Evolutionary conservation across 2,329 filamentous ascomycete species (phyloP).

Genomic region (Cordyceps tenuipes): DNA sequence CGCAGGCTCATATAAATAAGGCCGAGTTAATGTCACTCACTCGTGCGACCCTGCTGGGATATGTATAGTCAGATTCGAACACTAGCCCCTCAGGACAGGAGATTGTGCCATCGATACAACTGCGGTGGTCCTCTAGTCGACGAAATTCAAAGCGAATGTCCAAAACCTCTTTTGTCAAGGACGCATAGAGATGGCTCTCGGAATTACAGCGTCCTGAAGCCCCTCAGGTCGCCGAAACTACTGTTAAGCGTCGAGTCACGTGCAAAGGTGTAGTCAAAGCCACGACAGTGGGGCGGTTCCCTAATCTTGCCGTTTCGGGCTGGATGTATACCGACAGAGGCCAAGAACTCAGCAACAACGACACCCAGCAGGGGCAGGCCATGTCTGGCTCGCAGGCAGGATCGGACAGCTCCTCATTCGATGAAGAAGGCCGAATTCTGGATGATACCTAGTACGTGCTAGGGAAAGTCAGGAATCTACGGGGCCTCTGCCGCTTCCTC

Average conservation of each 20-base stretch:
- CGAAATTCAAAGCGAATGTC: neutral
- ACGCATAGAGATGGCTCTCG: neutral
- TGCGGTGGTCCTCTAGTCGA: neutral
- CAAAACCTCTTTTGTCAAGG: neutral
- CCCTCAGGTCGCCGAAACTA: constrained; percentile 13
- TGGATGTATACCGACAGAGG: neutral
- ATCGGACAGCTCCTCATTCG: neutral
- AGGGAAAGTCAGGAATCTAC: neutral
- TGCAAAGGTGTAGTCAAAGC: constrained; percentile 5
- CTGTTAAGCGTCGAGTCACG: constrained; percentile 7
- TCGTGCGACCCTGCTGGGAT: constrained; percentile 4
- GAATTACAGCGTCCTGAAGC: constrained; percentile 9
- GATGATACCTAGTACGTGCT: neutral
- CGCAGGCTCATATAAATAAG: constrained; percentile 4
- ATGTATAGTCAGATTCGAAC: constrained; percentile 3
- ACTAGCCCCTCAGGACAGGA: neutral
- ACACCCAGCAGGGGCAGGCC: neutral
- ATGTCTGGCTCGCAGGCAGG: neutral
- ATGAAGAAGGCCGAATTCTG: neutral
- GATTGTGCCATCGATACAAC: neutral
- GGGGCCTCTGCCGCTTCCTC: too few relatives aligned
- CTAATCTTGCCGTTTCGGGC: constrained; percentile 10
- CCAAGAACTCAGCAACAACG: too few relatives aligned
- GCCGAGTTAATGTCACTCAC: constrained; percentile 10
- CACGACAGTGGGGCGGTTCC: constrained; percentile 3